Evolutionary conservation across 176 grass and related monocot species (phyloP), one percentile per base, ranked within the genome.

Genomic region (Coix lacrymajobi): DNA sequence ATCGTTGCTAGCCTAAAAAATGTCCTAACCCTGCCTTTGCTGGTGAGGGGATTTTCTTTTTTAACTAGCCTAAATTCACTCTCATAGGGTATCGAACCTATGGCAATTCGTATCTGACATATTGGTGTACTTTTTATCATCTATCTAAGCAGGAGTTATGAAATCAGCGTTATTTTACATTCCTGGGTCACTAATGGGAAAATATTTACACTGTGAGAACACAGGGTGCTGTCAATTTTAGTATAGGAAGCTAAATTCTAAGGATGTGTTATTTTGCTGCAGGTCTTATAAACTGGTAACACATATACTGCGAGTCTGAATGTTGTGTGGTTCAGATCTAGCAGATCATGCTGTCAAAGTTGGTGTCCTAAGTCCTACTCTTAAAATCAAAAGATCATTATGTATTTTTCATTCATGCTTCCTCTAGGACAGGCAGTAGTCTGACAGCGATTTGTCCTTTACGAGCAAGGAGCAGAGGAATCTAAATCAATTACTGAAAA

Each of bases 321-420:
- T 71, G 51, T 19, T 77, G 16, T 22, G 32, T 34, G 20, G 66
- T 49, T 72, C 17, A 73, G 29, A 76, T 65, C 8, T 29, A 56
- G 54, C 34, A 57, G 78, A 82, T 66, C 36, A 82, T 71, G 20
- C 24, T 78, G 16, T 16, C 64, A 71, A 64, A 77, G 12, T 61
- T 39, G 7, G 7, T 62, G 4, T 33, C 44, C 58, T 40, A 88
- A 83, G n/a, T n/a, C n/a, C n/a, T n/a, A n/a, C 10, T 33, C 43
- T 57, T 40, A 88, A 64, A 10, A 71, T 65, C 14, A 32, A 11
- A 45, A 34, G 19, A 82, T 19, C 77, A 72, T 66, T 37, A 72
- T 84, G 34, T 41, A 17, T 26, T 83, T 71, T 62, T n/a, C 52
- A 36, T 54, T 34, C 46, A 52, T 54, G 45, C 46, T 31, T 33